Percentiles rank a stretch among this genome's conserved stretches.
These are phyloP conservation scores for Pulchroboletus neoregius DNA, from an alignment of 1,284 basidiomycete genomes.

Conservation along the genomic window DNA sequence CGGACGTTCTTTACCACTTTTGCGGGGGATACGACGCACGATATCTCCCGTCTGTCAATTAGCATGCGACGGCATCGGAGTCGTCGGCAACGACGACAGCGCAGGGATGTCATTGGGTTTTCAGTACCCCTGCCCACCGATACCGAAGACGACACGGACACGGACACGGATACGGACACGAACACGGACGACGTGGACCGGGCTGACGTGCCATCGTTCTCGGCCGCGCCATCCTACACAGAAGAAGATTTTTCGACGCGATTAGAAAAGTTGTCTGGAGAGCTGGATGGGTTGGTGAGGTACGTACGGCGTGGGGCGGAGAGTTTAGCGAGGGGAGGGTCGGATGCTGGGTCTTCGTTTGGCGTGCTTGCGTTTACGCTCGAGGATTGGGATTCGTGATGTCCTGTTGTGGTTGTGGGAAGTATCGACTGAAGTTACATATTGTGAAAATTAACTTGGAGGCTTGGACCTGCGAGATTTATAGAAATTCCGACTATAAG, in stretches of 20 bases:
- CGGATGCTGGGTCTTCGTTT: conserved; percentile 59
- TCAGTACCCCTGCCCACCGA: conserved; percentile 35
- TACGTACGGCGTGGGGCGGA: conserved; percentile 66
- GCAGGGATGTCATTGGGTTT: conserved; percentile 60
- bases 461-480: too few relatives aligned
- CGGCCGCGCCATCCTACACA: conserved; percentile 34
- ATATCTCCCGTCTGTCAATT: conserved; percentile 56
- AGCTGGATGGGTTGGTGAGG: conserved; percentile 67
- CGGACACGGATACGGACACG: conserved; percentile 41
- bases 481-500: too few relatives aligned
- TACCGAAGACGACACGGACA: conserved; percentile 46
- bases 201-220: conserved; percentile 42
- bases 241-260: conserved; percentile 43
- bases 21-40: conserved; percentile 55
- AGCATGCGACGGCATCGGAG: conserved; percentile 56
- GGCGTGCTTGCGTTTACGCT: conserved; percentile 71
- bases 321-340: conserved; percentile 50
- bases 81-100: conserved; percentile 49
- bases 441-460: too few relatives aligned
- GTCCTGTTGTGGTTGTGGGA: too few relatives aligned
- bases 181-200: conserved; percentile 31
- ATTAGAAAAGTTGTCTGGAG: conserved; percentile 59
- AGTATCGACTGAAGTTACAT: too few relatives aligned
- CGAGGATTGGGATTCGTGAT: conserved; percentile 70
- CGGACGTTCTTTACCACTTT: conserved; percentile 58